phyloP scores from a whole-genome alignment of 2,329 filamentous ascomycete genomes.

The Cytospora piceicola region DNA sequence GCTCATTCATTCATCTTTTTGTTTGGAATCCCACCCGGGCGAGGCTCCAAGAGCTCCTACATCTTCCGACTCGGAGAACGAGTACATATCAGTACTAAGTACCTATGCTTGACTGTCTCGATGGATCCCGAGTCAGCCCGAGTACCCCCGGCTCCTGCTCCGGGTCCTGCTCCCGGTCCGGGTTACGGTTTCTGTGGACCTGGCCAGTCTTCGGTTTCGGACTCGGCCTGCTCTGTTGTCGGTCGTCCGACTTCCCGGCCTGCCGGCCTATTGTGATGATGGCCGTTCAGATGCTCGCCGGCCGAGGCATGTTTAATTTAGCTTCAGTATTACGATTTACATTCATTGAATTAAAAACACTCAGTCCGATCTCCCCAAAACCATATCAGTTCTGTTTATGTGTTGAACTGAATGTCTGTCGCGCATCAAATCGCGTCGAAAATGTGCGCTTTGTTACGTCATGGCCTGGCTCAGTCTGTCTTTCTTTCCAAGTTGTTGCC shows the following conservation, averaged over 20 bases:
- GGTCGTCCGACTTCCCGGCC: not conserved
- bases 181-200: not conserved
- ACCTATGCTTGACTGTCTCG: too few species aligned
- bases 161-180: not conserved
- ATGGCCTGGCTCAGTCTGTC: not conserved
- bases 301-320: not conserved
- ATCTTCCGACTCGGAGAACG: conserved; percentile 22
- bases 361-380: too few species aligned
- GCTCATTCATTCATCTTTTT: conserved; percentile 23
- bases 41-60: conserved; percentile 42
- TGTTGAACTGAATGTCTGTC: not conserved
- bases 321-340: too few species aligned
- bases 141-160: not conserved
- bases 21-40: conserved; percentile 33
- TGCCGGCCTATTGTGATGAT: not conserved
- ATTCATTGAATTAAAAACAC: too few species aligned
- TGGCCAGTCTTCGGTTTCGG: not conserved
- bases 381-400: not conserved
- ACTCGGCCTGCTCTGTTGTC: not conserved
- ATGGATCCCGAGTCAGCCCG: not conserved
- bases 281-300: not conserved
- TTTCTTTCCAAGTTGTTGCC: not conserved
- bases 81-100: too few species aligned
- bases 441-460: conserved; percentile 10
- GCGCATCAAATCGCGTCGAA: not conserved